phyloP scores from a whole-genome alignment of 1,284 basidiomycete species.

The Marasmius oreades region DNA sequence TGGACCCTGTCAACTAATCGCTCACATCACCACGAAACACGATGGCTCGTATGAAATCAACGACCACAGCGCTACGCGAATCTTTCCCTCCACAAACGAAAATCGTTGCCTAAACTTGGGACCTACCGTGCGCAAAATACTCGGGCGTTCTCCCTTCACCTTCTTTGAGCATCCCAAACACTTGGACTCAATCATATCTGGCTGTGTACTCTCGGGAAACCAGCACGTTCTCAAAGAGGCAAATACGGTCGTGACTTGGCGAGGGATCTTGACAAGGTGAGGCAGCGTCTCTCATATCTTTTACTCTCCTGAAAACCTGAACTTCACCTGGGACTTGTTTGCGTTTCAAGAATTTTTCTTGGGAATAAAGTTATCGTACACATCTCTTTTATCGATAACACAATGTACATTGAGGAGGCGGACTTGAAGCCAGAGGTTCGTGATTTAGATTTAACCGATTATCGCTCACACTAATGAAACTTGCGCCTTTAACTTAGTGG shows the following conservation, averaged over 20 bases:
- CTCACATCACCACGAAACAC: neutral
- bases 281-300: too few species aligned
- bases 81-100: neutral
- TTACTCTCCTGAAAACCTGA: neutral
- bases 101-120: neutral
- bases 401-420: conserved; percentile 8
- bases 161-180: conserved; percentile 7
- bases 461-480: too few species aligned
- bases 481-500: conserved; percentile 3
- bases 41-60: neutral
- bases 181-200: conserved; percentile 1
- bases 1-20: neutral
- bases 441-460: neutral
- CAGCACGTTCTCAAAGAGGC: neutral
- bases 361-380: neutral
- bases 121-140: neutral
- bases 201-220: neutral
- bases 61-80: neutral
- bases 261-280: conserved; percentile 3
- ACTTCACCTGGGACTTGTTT: neutral
- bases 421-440: conserved; percentile 5
- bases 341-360: conserved; percentile 3
- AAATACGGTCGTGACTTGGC: conserved; percentile 3
- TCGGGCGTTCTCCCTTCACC: neutral
- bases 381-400: conserved; percentile 3